Percentiles rank a stretch among this genome's conserved stretches.
Evolutionary conservation across 176 grass and related monocot species (phyloP).

Genomic region (Olyra latifolia): DNA sequence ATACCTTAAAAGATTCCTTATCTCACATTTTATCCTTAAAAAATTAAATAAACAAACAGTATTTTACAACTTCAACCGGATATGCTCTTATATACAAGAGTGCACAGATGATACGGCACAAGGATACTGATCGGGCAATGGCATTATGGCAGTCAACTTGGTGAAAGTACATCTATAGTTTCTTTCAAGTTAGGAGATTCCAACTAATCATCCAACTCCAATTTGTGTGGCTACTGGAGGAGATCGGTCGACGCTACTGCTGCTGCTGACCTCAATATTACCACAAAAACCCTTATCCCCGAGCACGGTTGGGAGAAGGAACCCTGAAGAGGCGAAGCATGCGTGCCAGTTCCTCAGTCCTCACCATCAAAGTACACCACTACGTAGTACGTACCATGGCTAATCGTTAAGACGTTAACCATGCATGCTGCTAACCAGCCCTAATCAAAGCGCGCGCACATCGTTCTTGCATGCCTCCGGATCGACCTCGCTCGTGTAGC

Average conservation of each 20-base stretch:
- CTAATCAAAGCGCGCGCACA: constrained; percentile 1
- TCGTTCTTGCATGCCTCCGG: background rate
- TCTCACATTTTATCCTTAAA: no score
- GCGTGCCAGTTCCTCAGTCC: background rate
- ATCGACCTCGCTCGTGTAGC: no score
- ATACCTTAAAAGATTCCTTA: no score
- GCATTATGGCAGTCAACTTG: background rate
- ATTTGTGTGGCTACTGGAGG: constrained; percentile 28
- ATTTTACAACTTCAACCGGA: no score
- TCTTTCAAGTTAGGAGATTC: constrained; percentile 23
- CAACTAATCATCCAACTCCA: constrained; percentile 20
- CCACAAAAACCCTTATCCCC: constrained; percentile 66
- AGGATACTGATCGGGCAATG: background rate
- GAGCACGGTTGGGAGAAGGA: constrained; percentile 8
- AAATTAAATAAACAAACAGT: no score
- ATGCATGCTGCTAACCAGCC: background rate
- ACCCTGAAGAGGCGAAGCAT: constrained; percentile 3
- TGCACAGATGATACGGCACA: background rate
- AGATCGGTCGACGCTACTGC: background rate
- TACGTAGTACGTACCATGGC: background rate
- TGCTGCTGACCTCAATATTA: constrained; percentile 39
- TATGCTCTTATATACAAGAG: no score
- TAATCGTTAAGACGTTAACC: constrained; percentile 13
- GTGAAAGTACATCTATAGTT: background rate
- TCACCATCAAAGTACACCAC: background rate